Percentiles rank a stretch among this genome's conserved stretches.
Evolutionary conservation across 768 basidiomycete species (phyloP).

Genomic region (Coprinopsis cinerea): DNA sequence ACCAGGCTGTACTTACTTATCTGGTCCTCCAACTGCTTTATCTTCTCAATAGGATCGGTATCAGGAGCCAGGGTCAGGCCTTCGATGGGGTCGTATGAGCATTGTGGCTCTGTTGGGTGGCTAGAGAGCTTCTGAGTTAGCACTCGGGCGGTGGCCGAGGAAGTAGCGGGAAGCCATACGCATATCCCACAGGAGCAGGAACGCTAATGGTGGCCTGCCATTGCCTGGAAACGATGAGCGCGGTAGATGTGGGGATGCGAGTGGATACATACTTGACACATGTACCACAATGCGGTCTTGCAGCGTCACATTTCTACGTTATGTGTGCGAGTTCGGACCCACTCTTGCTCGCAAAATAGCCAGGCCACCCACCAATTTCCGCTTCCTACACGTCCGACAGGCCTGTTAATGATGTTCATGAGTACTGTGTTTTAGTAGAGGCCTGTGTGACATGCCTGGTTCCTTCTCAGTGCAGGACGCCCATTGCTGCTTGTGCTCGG

Average conservation of each 20-base stretch:
- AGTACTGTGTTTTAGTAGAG: not conserved
- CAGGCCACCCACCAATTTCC: constrained; percentile 65
- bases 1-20: constrained; percentile 42
- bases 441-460: constrained; percentile 47
- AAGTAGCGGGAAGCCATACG: constrained; percentile 34
- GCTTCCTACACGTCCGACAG: constrained; percentile 75
- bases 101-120: constrained; percentile 82
- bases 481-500: constrained; percentile 29
- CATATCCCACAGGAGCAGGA: constrained; percentile 80
- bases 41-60: constrained; percentile 73
- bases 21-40: constrained; percentile 70
- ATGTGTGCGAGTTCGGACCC: not conserved
- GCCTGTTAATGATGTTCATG: constrained; percentile 38
- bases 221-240: constrained; percentile 39
- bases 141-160: not conserved
- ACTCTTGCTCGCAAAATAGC: not conserved
- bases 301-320: constrained; percentile 79
- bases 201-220: constrained; percentile 81
- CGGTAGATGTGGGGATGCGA: not conserved
- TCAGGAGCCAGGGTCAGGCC: constrained; percentile 73
- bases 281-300: constrained; percentile 79
- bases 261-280: constrained; percentile 68
- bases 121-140: constrained; percentile 30
- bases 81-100: constrained; percentile 83
- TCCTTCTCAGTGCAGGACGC: constrained; percentile 68